These are phyloP conservation scores for Avena eriantha DNA, from an alignment of 176 grass and related monocot genomes.

Conservation along the genomic window DNA sequence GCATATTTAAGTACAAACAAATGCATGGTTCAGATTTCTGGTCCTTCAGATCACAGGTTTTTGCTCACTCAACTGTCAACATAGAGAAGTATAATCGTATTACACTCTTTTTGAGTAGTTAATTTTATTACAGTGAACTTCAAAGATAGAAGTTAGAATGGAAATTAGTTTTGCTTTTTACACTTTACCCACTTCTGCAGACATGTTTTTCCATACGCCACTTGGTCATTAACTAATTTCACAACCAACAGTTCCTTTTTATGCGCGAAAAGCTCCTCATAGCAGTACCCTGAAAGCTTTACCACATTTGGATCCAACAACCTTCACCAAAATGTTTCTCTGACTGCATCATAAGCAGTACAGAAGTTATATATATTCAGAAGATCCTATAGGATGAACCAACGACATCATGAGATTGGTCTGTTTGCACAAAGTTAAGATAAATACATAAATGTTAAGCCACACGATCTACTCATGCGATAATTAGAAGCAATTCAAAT, in stretches of 20 bases:
- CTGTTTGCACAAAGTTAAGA: not conserved
- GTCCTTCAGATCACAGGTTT: constrained; percentile 6
- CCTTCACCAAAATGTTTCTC: constrained; percentile 11
- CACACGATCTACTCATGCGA: constrained; percentile 1
- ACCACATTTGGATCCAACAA: constrained; percentile 9
- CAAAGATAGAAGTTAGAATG: not conserved
- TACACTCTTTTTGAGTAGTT: not conserved
- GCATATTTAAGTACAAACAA: not conserved
- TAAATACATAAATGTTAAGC: not conserved
- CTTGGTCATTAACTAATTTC: not conserved
- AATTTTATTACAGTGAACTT: not conserved
- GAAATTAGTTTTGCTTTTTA: not conserved
- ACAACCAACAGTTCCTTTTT: not conserved
- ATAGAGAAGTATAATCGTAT: not conserved
- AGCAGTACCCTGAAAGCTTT: not conserved
- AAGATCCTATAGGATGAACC: constrained; percentile 12
- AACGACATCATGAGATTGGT: not conserved
- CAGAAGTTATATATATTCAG: not conserved
- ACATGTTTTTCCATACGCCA: not conserved
- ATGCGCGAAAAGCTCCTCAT: not conserved
- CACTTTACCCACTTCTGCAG: not conserved
- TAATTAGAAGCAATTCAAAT: not conserved
- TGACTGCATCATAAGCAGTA: not conserved
- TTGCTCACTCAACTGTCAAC: not conserved
- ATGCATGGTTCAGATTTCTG: not conserved